Evolutionary conservation across 345 rosid species (phyloP).

Genomic region (Bruguiera sexangula): DNA sequence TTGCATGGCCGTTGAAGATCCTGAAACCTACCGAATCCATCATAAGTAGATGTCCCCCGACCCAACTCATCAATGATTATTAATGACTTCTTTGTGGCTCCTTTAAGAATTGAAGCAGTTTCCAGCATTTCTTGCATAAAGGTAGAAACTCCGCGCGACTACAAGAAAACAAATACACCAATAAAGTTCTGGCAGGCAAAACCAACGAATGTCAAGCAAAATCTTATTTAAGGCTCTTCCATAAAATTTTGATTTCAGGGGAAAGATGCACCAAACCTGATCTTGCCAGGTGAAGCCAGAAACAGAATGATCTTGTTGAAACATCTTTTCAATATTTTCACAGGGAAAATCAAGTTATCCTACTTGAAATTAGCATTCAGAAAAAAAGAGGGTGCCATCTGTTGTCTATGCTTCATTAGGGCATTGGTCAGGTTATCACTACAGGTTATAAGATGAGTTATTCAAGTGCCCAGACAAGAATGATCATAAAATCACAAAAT

Average conservation of each 20-base stretch:
- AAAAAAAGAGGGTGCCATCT: no score
- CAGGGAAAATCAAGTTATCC: background rate
- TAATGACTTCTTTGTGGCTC: slow-evolving; percentile 82
- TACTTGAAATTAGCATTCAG: background rate
- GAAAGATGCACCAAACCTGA: background rate
- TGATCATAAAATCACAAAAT: no score
- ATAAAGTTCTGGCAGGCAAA: slow-evolving; percentile 10
- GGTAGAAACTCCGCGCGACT: slow-evolving; percentile 96
- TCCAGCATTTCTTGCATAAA: slow-evolving; percentile 99
- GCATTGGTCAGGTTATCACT: background rate
- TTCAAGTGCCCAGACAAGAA: no score
- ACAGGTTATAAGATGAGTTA: background rate
- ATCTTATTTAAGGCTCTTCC: background rate
- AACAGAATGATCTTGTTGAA: background rate
- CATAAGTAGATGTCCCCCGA: slow-evolving; percentile 96
- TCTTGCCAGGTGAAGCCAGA: background rate
- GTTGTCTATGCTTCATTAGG: background rate
- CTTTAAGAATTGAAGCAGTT: slow-evolving; percentile 92
- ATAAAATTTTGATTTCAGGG: no score
- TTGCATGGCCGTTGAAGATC: background rate
- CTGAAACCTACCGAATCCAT: slow-evolving; percentile 83
- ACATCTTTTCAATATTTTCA: background rate
- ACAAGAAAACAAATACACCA: slow-evolving; percentile 11
- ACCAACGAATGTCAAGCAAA: background rate
- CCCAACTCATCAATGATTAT: slow-evolving; percentile 97